A percentile compares a stretch with the other conserved stretches of the same genome.
phyloP scores from a whole-genome alignment of 257 asterid species.

The Echium plantagineum region DNA sequence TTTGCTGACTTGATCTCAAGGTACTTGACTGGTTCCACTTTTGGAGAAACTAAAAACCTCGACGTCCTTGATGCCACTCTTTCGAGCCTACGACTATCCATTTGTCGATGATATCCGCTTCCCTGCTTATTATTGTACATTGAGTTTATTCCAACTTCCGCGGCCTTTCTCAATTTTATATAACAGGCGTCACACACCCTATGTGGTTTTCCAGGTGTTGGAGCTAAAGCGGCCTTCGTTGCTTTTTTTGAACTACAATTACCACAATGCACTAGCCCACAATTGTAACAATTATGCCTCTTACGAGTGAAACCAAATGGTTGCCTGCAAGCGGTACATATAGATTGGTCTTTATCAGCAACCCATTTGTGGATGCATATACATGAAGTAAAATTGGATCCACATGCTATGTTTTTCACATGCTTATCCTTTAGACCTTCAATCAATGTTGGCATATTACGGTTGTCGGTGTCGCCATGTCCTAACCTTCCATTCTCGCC shows the following conservation, averaged over 20 bases:
- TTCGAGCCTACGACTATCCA: constrained; percentile 35
- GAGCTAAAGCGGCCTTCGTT: not conserved
- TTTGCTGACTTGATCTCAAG: constrained; percentile 59
- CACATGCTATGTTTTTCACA: not conserved
- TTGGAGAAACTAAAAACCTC: constrained; percentile 52
- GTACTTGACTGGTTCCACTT: constrained; percentile 70
- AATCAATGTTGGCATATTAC: not conserved
- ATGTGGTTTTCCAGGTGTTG: not conserved
- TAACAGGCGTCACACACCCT: not conserved
- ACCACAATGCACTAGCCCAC: not conserved
- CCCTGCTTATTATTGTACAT: constrained; percentile 31
- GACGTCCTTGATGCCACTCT: constrained; percentile 41
- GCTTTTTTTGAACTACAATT: not conserved
- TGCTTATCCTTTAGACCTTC: not conserved
- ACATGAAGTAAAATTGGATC: not conserved
- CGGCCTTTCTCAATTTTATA: constrained; percentile 6
- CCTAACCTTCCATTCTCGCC: not conserved
- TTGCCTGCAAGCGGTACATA: not conserved
- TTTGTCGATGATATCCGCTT: constrained; percentile 34
- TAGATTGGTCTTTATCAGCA: not conserved
- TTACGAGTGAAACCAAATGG: not conserved
- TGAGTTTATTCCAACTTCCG: constrained; percentile 33
- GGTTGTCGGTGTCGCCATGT: not conserved
- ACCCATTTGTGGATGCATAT: not conserved
- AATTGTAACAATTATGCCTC: not conserved